Conservation (phyloP, 768 basidiomycete species). For the Coprinopsis sp. region DNA sequence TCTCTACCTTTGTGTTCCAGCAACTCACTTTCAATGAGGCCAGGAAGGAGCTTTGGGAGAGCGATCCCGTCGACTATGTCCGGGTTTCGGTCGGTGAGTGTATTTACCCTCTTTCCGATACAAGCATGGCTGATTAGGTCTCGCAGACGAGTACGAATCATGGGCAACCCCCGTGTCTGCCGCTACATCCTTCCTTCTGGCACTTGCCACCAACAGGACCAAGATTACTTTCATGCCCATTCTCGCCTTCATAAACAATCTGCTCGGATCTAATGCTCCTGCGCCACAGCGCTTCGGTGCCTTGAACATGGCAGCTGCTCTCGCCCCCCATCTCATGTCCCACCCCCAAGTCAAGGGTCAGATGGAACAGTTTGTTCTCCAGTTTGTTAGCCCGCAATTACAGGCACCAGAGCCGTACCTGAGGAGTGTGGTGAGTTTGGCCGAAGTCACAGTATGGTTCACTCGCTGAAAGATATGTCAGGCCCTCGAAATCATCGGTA, state of each 20-base stretch:
- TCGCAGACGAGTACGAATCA: slow-evolving; percentile 74
- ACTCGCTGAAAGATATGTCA: slow-evolving; percentile 18
- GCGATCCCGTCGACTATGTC: slow-evolving; percentile 82
- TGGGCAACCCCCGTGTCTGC: slow-evolving; percentile 73
- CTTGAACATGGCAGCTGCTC: slow-evolving; percentile 72
- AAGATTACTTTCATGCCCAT: slow-evolving; percentile 80
- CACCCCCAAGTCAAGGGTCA: slow-evolving; percentile 74
- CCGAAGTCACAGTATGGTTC: neutral
- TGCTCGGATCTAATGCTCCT: slow-evolving; percentile 54
- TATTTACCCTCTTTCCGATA: neutral
- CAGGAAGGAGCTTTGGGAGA: slow-evolving; percentile 67
- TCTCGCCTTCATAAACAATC: slow-evolving; percentile 68
- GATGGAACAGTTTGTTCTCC: slow-evolving; percentile 74
- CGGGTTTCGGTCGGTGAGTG: slow-evolving; percentile 64
- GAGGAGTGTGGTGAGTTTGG: slow-evolving; percentile 60
- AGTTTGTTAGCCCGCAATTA: slow-evolving; percentile 74
- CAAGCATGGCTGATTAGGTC: slow-evolving; percentile 1
- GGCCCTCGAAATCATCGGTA: slow-evolving; percentile 81
- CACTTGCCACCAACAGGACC: slow-evolving; percentile 73
- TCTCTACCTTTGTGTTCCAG: slow-evolving; percentile 83
- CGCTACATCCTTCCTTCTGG: slow-evolving; percentile 76
- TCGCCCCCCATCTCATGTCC: slow-evolving; percentile 77
- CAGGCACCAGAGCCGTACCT: slow-evolving; percentile 63
- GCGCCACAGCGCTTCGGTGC: slow-evolving; percentile 77
- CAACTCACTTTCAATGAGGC: slow-evolving; percentile 73